Evolutionary conservation across 23 red algal species (phyloP).

Genomic region (Gracilaria vermiculophylla): DNA sequence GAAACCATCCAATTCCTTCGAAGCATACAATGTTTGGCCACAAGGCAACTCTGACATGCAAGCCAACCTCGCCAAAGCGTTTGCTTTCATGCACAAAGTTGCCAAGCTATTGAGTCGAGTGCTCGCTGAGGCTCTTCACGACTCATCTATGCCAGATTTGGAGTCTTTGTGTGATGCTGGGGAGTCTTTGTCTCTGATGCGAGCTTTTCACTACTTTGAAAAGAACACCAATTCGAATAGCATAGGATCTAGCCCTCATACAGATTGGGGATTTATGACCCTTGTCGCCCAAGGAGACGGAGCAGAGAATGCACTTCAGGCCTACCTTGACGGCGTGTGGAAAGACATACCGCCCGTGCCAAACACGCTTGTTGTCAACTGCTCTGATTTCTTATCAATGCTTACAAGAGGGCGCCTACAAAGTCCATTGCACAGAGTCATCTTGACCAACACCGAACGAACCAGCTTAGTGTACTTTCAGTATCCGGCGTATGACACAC

Average conservation of each 20-base stretch:
- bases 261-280: conserved; percentile 58
- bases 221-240: not conserved
- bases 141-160: not conserved
- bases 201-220: conserved; percentile 56
- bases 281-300: conserved; percentile 29
- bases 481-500: conserved; percentile 38
- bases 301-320: conserved; percentile 24
- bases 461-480: conserved; percentile 52
- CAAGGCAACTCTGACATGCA: not conserved
- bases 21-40: conserved; percentile 42
- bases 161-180: not conserved
- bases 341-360: conserved; percentile 4
- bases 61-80: not conserved
- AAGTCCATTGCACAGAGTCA: conserved; percentile 31
- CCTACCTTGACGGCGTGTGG: not conserved
- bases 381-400: conserved; percentile 53
- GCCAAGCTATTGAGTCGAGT: not conserved
- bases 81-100: conserved; percentile 17
- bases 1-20: conserved; percentile 20
- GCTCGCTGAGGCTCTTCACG: not conserved
- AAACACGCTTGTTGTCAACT: conserved; percentile 55
- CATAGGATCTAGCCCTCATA: conserved; percentile 31
- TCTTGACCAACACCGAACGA: conserved; percentile 21
- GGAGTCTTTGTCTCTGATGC: conserved; percentile 27
- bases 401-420: conserved; percentile 7